Base-by-base conservation (phyloP, 352 stramenopile genomes). In the Pythium vanterpoolii region DNA sequence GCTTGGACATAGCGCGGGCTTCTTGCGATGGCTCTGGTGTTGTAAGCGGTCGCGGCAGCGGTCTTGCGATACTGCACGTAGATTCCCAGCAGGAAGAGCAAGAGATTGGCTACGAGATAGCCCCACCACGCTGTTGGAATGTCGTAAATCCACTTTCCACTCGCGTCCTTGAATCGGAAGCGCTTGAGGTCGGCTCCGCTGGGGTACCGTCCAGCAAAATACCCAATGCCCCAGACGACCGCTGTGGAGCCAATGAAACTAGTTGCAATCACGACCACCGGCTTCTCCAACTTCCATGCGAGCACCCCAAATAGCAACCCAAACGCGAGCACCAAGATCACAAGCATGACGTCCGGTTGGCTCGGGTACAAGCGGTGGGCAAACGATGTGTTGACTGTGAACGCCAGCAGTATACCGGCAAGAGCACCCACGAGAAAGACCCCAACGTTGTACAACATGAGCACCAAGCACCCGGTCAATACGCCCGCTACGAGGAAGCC, bases 201-300 rank as follows among this genome's bases (percentile, higher is more conserved):
- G 14, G 78, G 78, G 66, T 85, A 88, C 49, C 63, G 62, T 38
- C 78, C 76, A 1, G 71, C 74, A 63, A 83, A 88, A 50, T 83
- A 83, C 24, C 78, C 78, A 24, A 86, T 44, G 21, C 75, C 76
- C 42, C 72, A 77, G 11, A 83, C 51, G 28, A 79, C 61, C 16
- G 76, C 62, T 30, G 68, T 68, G 4, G 78, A 62, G 5, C 78
- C 78, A 7, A 76, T 69, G 23, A 86, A 86, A 14, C 64, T 70
- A 4, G 78, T 88, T 14, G 74, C 72, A 26, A 85, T 49, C 36
- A 88, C 76, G 0, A 88, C 56, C 27, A 84, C 71, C 9, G 76
- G 72, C 10, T 76, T 76, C 56, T 88, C 78, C 16, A 86, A 31
- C 59, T 78, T 79, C 42, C 74, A 57, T 13, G 78, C 71, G 2